Evolutionary conservation across 2,329 filamentous ascomycete genomes (phyloP).

Genomic region (Phyllosticta ampelicida): DNA sequence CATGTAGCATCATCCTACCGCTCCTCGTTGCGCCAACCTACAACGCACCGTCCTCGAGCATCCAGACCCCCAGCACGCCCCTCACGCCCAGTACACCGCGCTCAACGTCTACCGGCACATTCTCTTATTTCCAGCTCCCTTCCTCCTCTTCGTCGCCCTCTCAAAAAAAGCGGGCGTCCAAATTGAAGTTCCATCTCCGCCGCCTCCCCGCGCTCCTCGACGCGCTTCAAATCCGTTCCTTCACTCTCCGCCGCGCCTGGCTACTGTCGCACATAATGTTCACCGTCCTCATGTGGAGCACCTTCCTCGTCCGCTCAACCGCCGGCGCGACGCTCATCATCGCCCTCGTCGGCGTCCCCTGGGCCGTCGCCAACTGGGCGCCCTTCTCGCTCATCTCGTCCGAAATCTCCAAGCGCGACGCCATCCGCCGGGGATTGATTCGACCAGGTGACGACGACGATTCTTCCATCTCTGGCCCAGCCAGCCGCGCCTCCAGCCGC

Average conservation of each 20-base stretch:
- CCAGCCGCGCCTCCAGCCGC: slow-evolving; percentile 13
- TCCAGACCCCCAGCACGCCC: slow-evolving; percentile 30
- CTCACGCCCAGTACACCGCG: slow-evolving; percentile 20
- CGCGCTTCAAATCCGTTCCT: slow-evolving; percentile 61
- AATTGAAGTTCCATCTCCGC: background rate
- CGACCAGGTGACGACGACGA: slow-evolving; percentile 14
- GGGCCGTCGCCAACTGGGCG: slow-evolving; percentile 89
- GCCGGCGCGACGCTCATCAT: slow-evolving; percentile 65
- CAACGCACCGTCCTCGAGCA: slow-evolving; percentile 31
- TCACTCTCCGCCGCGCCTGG: slow-evolving; percentile 86
- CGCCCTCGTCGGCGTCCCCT: slow-evolving; percentile 75
- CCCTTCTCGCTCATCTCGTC: slow-evolving; percentile 91
- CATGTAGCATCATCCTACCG: slow-evolving; percentile 71
- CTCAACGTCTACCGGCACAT: slow-evolving; percentile 18
- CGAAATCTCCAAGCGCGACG: slow-evolving; percentile 77
- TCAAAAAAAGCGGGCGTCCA: slow-evolving; percentile 14
- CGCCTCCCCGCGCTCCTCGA: slow-evolving; percentile 35
- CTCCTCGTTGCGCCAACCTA: slow-evolving; percentile 80
- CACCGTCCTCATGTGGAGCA: slow-evolving; percentile 67
- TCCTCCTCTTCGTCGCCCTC: slow-evolving; percentile 12
- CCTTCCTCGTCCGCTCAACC: slow-evolving; percentile 64
- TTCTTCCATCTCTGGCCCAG: background rate
- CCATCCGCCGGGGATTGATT: slow-evolving; percentile 45
- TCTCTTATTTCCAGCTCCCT: slow-evolving; percentile 16
- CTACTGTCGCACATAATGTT: slow-evolving; percentile 78